These are phyloP conservation scores for Loxodes magnus DNA, from an alignment of 73 alveolate genomes.

Conservation along the genomic window DNA sequence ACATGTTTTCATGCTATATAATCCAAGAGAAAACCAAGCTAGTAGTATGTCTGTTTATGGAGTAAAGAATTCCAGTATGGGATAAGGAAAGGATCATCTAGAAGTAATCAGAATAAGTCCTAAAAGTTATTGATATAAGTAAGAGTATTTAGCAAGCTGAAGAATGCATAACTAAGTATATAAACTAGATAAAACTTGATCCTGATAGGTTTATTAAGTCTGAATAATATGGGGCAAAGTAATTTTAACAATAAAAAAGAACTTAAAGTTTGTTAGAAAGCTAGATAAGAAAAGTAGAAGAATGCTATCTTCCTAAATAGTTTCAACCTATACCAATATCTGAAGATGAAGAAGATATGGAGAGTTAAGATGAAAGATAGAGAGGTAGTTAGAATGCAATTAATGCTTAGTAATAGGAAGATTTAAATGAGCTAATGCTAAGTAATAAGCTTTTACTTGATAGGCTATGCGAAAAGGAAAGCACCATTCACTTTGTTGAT, in stretches of 20 bases:
- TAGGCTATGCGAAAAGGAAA: not conserved
- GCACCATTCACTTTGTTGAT: constrained; percentile 10
- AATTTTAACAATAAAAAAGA: not conserved
- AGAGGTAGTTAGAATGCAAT: not conserved
- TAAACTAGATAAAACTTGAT: constrained; percentile 1
- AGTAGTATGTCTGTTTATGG: too few species aligned
- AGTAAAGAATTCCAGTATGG: too few species aligned
- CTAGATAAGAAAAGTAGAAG: not conserved
- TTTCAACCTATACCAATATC: not conserved
- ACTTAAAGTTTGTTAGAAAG: too few species aligned
- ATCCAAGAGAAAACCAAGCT: too few species aligned
- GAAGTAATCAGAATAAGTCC: too few species aligned
- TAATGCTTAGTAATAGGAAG: not conserved
- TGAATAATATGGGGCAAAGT: not conserved
- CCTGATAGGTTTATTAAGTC: constrained; percentile 1
- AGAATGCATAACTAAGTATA: not conserved
- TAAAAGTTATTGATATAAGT: constrained; percentile 7
- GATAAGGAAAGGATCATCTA: too few species aligned
- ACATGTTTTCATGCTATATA: too few species aligned
- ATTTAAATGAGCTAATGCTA: too few species aligned
- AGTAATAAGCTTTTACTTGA: not conserved
- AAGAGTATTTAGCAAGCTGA: not conserved
- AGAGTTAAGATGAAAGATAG: not conserved
- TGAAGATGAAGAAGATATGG: not conserved
- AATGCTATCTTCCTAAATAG: not conserved